Evolutionary conservation across 441 rosid genomes (phyloP), one percentile per base, ranked within the genome.

Genomic region (Breynia disticha): DNA sequence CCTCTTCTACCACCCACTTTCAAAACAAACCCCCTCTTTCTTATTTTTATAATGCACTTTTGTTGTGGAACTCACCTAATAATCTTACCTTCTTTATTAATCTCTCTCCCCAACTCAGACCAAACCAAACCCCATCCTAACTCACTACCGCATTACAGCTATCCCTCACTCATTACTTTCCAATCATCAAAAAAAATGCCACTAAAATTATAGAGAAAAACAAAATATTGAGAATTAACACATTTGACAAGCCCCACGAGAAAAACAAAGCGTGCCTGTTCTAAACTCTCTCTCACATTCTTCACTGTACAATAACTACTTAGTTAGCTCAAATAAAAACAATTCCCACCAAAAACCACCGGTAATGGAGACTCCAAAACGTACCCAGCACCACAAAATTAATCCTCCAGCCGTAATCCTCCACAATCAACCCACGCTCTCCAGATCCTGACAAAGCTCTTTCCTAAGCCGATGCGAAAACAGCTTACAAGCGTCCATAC

Each of bases 401-500:
- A 50, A 65, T 44, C 56, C 65, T 21, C 11, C n/a, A n/a, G n/a
- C n/a, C n/a, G n/a, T n/a, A n/a, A 37, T 37, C 53, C 48, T 54
- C 16, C 35, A 16, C 39, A 10, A 46, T 76, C 72, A 79, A 48
- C 77, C 74, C 2, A 72, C 52, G 39, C 69, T 68, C 14, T 83
- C 80, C 28, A 57, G 71, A 42, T 71, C 69, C 13, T 76, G 80
- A 37, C 71, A 80, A 15, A 90, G 94, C 70, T 86, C 97, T 57
- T 84, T 84, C 63, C 97, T 79, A 55, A 90, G 75, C 43, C 88
- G 82, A 48, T 86, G 95, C 52, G 87, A 82, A 75, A 90, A 90
- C n/a, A 86, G 78, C 73, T 77, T 68, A 67, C 97, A 90, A 5
- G 97, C 97, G 58, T 90, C 97, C 85, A 90, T 81, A 56, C 94